phyloP scores from a whole-genome alignment of 2,329 filamentous ascomycete species.

The Aspergillus fischeri region DNA sequence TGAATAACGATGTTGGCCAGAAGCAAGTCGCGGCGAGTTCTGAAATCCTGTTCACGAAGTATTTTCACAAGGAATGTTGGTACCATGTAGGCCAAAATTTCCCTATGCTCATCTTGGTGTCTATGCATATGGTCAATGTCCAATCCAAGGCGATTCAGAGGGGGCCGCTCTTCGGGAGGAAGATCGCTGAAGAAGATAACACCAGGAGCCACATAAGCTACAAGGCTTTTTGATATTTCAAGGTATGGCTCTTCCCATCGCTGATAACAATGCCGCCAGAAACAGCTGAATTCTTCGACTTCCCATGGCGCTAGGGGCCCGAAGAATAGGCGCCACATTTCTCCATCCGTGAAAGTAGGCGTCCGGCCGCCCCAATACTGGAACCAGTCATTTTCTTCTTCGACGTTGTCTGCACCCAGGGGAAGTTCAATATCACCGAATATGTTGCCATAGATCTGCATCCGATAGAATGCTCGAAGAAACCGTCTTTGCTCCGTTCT shows the following conservation, averaged over 20 bases:
- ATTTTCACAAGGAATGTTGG: constrained; percentile 14
- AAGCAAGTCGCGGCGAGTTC: constrained; percentile 10
- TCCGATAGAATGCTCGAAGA: constrained; percentile 15
- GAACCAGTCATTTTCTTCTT: constrained; percentile 1
- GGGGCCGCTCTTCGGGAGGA: constrained; percentile 1
- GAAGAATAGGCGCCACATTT: constrained; percentile 15
- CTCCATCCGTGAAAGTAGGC: constrained; percentile 1
- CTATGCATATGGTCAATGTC: not conserved
- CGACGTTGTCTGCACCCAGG: not conserved
- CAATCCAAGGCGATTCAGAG: not conserved
- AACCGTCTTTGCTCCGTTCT: constrained; percentile 10
- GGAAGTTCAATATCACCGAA: constrained; percentile 6
- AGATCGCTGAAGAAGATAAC: constrained; percentile 1
- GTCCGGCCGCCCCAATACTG: not conserved
- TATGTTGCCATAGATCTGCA: constrained; percentile 14
- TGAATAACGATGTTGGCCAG: not conserved
- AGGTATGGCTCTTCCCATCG: not conserved
- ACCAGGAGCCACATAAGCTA: not conserved
- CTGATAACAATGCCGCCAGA: constrained; percentile 9
- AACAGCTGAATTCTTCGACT: constrained; percentile 16
- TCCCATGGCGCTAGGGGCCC: constrained; percentile 20
- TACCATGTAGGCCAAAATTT: constrained; percentile 7
- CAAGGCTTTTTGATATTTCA: constrained; percentile 6
- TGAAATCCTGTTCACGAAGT: constrained; percentile 2
- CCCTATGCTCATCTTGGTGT: not conserved